Conservation (phyloP, 306 rosid genomes). For the Quercus mongolica region DNA sequence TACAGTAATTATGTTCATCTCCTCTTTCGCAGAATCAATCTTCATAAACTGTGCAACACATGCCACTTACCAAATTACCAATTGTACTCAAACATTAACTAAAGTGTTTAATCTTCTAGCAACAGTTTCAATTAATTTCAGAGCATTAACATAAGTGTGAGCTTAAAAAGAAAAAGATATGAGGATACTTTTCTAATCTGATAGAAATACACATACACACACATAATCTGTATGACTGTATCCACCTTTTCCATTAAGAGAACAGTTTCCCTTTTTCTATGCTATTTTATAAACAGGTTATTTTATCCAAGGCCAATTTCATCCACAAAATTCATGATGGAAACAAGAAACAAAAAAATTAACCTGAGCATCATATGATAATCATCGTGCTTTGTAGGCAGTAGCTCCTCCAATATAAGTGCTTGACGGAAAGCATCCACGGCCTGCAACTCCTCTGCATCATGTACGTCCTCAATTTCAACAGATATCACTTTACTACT, state of each 20-base stretch:
- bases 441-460: conserved; percentile 61
- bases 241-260: background rate
- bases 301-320: background rate
- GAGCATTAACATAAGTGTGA: background rate
- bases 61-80: background rate
- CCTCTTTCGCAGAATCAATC: background rate
- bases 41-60: background rate
- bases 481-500: conserved; percentile 76
- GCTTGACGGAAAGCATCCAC: conserved; percentile 79
- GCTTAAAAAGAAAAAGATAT: background rate
- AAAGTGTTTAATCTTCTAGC: background rate
- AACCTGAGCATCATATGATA: conserved; percentile 90
- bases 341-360: background rate
- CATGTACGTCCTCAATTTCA: conserved; percentile 77
- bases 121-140: background rate
- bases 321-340: background rate
- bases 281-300: background rate
- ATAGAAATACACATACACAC: background rate
- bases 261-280: background rate
- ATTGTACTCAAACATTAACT: background rate
- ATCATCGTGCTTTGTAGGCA: conserved; percentile 84
- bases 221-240: background rate
- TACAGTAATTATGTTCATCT: background rate
- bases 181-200: background rate
- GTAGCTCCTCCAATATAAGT: conserved; percentile 67